Conservation (phyloP, 768 basidiomycete genomes). For the Boletus reticuloceps region DNA sequence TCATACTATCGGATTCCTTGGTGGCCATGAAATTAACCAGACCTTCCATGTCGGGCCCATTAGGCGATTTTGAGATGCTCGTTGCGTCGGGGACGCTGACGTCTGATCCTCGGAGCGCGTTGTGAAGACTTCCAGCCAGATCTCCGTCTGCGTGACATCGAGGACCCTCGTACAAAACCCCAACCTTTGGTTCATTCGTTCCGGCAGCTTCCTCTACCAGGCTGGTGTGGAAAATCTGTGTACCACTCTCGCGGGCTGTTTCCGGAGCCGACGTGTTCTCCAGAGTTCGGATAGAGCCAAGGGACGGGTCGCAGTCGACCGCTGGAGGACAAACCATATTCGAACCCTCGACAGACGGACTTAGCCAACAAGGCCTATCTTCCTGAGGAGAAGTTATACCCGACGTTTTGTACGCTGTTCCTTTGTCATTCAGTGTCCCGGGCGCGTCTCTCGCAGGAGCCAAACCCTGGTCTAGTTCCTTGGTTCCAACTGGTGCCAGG, state of each 20-base stretch:
- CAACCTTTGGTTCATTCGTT: neutral
- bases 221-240: neutral
- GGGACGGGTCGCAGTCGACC: neutral
- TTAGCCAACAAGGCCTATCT: neutral
- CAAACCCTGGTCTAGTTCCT: neutral
- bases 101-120: neutral
- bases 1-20: neutral
- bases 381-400: neutral
- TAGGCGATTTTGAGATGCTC: neutral
- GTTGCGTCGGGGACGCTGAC: neutral
- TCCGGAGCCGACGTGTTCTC: neutral
- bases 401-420: neutral
- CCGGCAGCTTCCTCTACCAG: neutral
- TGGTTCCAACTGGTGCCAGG: neutral
- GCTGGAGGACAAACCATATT: neutral
- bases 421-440: neutral
- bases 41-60: neutral
- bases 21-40: neutral
- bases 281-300: neutral
- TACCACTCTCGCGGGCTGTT: neutral
- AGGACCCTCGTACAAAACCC: neutral
- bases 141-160: neutral
- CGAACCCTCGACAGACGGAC: neutral
- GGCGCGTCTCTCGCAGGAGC: neutral
- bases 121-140: neutral